Evolutionary conservation across 2,329 filamentous ascomycete species (phyloP).

Genomic region (Apiospora pterosperma): DNA sequence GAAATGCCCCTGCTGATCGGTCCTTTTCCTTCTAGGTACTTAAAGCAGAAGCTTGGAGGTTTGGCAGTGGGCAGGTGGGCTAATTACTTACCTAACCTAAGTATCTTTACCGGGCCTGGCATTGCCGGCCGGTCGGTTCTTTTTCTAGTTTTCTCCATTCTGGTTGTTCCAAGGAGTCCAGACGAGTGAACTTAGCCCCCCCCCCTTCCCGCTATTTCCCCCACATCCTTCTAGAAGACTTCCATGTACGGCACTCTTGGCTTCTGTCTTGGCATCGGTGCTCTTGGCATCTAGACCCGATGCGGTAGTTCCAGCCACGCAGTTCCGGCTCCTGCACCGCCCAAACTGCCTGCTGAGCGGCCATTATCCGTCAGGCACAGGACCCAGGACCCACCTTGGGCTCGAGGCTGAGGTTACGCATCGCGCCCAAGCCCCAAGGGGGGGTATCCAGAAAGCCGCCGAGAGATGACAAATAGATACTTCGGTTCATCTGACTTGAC

Average conservation of each 20-base stretch:
- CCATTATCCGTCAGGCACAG: background rate
- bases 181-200: background rate
- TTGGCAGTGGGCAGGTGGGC: too few relatives aligned
- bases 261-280: background rate
- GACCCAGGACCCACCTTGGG: background rate
- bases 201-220: background rate
- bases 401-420: conserved; percentile 2
- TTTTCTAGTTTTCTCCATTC: background rate
- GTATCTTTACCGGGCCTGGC: background rate
- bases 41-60: background rate
- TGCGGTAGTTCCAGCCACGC: background rate
- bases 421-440: background rate
- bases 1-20: conserved; percentile 11
- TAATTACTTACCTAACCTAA: too few relatives aligned
- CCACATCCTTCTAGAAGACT: conserved; percentile 17
- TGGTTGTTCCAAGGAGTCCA: background rate
- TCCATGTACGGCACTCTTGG: conserved; percentile 9
- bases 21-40: too few relatives aligned
- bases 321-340: background rate
- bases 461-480: conserved; percentile 1
- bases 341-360: background rate
- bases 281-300: background rate
- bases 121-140: conserved; percentile 17
- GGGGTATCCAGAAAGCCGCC: conserved; percentile 3
- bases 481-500: background rate